Conservation (phyloP, 2,329 filamentous ascomycete species). For the Alternaria sp. region DNA sequence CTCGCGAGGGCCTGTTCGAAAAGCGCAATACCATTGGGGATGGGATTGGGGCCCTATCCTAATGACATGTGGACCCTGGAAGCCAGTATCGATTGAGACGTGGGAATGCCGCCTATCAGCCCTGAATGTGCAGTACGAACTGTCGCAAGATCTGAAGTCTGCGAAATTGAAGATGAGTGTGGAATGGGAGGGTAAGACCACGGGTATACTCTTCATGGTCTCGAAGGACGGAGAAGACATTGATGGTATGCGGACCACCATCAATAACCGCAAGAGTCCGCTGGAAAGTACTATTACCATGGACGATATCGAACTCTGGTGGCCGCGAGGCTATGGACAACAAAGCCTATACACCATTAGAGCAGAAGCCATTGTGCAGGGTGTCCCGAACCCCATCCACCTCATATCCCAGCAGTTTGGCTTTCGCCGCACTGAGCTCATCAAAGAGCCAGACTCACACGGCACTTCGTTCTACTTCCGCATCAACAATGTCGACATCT, state of each 20-base stretch:
- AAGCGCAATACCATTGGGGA: constrained; percentile 58
- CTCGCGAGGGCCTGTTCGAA: constrained; percentile 61
- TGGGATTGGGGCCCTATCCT: constrained; percentile 60
- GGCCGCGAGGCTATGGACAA: constrained; percentile 74
- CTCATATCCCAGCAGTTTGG: constrained; percentile 49
- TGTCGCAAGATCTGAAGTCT: constrained; percentile 46
- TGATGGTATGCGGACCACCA: not conserved
- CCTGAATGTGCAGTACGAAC: constrained; percentile 65
- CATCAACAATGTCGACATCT: constrained; percentile 76
- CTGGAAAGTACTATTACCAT: constrained; percentile 49
- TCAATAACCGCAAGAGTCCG: constrained; percentile 32
- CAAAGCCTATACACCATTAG: constrained; percentile 72
- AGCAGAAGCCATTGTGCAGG: not conserved
- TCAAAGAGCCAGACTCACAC: constrained; percentile 58
- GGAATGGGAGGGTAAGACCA: not conserved
- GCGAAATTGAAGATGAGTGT: not conserved
- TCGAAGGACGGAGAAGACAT: not conserved
- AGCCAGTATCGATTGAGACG: constrained; percentile 72
- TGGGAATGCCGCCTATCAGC: constrained; percentile 70
- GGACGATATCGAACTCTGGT: constrained; percentile 72
- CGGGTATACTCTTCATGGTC: not conserved
- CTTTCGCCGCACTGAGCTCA: constrained; percentile 63
- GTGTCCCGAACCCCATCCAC: not conserved
- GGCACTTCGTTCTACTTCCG: constrained; percentile 81
- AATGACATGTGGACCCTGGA: constrained; percentile 64